These are phyloP conservation scores for Apiotrichum gamsii DNA, from an alignment of 1,284 basidiomycete genomes.

Conservation along the genomic window DNA sequence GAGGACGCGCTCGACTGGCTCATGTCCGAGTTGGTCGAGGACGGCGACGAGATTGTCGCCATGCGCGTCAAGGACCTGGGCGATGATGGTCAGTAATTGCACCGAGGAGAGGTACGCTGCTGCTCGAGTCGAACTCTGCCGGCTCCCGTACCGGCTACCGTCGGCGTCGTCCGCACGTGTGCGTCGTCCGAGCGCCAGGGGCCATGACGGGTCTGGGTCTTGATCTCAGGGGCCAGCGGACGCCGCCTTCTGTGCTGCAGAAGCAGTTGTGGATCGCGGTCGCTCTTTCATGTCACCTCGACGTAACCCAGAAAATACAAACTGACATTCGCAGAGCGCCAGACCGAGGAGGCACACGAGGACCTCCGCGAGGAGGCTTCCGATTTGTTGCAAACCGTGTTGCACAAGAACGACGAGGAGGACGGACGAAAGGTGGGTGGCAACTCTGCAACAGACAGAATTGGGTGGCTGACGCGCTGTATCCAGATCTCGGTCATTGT, in stretches of 20 bases:
- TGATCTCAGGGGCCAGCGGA: too few species aligned
- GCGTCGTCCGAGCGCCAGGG: too few species aligned
- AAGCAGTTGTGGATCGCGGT: too few species aligned
- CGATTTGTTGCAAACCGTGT: constrained; percentile 70
- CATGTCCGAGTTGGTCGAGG: constrained; percentile 77
- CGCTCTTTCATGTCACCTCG: too few species aligned
- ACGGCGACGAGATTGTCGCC: constrained; percentile 90
- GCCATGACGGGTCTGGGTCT: too few species aligned
- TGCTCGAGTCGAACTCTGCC: too few species aligned
- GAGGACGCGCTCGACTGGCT: constrained; percentile 81
- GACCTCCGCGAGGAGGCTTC: constrained; percentile 80
- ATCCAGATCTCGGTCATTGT: constrained; percentile 78
- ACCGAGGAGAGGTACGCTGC: too few species aligned
- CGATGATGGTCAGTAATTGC: constrained; percentile 55
- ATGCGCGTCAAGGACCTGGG: constrained; percentile 83
- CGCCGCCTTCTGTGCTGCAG: too few species aligned
- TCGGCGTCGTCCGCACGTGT: too few species aligned
- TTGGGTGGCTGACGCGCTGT: background rate
- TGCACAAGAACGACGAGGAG: constrained; percentile 76
- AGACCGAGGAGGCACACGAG: constrained; percentile 55
- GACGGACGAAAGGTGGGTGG: constrained; percentile 62
- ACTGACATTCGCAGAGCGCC: constrained; percentile 54
- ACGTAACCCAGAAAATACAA: too few species aligned
- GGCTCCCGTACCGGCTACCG: too few species aligned
- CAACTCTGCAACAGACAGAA: background rate